These are phyloP conservation scores for Pseudogymnoascus sp. DNA, from an alignment of 2,329 filamentous ascomycete genomes.

Conservation along the genomic window DNA sequence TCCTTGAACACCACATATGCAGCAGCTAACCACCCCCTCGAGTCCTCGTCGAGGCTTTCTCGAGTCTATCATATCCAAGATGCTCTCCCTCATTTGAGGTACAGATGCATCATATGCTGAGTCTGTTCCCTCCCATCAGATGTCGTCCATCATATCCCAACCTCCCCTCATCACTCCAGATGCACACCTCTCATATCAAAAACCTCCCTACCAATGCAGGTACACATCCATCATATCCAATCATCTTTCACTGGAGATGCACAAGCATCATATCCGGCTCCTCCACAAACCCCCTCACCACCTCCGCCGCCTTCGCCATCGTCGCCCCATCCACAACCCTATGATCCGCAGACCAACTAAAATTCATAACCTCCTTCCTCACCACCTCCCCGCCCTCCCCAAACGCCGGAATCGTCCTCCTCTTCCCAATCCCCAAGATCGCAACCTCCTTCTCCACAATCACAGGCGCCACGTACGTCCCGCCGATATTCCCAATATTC, in stretches of 20 bases:
- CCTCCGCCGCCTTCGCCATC: constrained; percentile 81
- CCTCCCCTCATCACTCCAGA: neutral
- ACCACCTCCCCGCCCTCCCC: constrained; percentile 46
- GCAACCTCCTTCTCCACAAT: constrained; percentile 86
- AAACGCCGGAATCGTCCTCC: constrained; percentile 76
- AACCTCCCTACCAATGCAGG: neutral
- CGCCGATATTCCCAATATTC: constrained; percentile 92
- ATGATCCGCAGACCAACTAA: constrained; percentile 96
- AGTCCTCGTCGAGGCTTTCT: neutral
- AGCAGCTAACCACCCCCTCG: neutral
- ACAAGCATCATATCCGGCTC: constrained; percentile 81
- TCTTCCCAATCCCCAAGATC: constrained; percentile 80
- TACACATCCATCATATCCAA: neutral
- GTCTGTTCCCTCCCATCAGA: neutral
- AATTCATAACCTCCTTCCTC: constrained; percentile 72
- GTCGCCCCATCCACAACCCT: constrained; percentile 90
- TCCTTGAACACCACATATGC: neutral
- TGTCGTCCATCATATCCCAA: neutral
- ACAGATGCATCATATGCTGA: neutral
- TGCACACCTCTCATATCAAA: neutral
- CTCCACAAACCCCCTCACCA: constrained; percentile 70
- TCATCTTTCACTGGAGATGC: constrained; percentile 58
- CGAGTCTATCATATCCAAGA: neutral
- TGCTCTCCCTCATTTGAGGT: neutral
- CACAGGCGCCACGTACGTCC: constrained; percentile 83